These are phyloP conservation scores for Penicillium fuscoglaucum DNA, from an alignment of 2,329 filamentous ascomycete genomes.

Conservation along the genomic window DNA sequence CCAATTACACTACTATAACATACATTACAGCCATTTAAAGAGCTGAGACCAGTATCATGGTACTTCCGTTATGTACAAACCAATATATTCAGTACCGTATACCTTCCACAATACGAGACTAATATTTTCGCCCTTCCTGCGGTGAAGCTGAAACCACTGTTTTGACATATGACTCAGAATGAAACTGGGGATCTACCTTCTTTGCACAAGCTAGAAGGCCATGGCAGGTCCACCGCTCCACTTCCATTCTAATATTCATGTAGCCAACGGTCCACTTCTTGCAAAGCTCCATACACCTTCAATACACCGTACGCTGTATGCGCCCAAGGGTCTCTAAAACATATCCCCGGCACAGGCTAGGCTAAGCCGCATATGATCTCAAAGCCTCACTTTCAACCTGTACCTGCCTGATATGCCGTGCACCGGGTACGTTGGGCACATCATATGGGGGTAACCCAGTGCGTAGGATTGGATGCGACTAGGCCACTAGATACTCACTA, in stretches of 20 bases:
- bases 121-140: neutral
- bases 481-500: neutral
- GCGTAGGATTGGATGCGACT: constrained; percentile 5
- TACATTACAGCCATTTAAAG: neutral
- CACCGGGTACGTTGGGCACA: constrained; percentile 13
- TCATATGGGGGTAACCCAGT: neutral
- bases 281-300: constrained; percentile 1
- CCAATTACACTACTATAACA: neutral
- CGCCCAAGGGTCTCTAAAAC: constrained; percentile 8
- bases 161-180: constrained; percentile 9
- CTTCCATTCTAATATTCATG: neutral
- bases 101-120: neutral
- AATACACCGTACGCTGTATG: neutral
- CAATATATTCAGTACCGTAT: neutral
- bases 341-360: neutral
- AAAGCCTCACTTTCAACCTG: constrained; percentile 13
- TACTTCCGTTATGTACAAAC: neutral
- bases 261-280: neutral
- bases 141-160: constrained; percentile 9
- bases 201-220: constrained; percentile 8
- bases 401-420: constrained; percentile 11
- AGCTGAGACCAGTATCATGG: neutral
- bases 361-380: constrained; percentile 8
- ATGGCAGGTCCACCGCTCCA: constrained; percentile 11
- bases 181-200: constrained; percentile 11